Percentiles rank a stretch among this genome's conserved stretches.
These are phyloP conservation scores for Paramecium sexaurelia DNA, from an alignment of 73 alveolate genomes.

Conservation along the genomic window DNA sequence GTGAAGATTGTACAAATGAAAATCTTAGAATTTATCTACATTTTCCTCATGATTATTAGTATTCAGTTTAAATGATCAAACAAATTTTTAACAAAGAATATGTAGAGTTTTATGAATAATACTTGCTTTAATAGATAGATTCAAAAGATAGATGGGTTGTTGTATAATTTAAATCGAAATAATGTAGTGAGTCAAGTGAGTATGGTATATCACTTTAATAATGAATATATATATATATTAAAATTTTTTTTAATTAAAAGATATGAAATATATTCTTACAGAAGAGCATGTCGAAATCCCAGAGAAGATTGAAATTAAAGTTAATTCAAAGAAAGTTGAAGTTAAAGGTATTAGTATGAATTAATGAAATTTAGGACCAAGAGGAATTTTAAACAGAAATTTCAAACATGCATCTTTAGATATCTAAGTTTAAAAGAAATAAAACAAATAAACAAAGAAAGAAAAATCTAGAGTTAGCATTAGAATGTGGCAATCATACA, in stretches of 20 bases:
- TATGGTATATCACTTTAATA: background rate
- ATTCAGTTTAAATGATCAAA: background rate
- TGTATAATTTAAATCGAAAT: background rate
- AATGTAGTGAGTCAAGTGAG: background rate
- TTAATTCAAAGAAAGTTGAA: slow-evolving; percentile 55
- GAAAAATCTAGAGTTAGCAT: slow-evolving; percentile 21
- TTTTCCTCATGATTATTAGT: slow-evolving; percentile 16
- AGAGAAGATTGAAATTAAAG: slow-evolving; percentile 30
- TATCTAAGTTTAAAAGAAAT: slow-evolving; percentile 8
- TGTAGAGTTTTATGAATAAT: background rate
- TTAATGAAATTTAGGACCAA: slow-evolving; percentile 47
- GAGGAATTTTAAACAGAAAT: slow-evolving; percentile 53
- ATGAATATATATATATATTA: background rate
- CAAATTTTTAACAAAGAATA: background rate
- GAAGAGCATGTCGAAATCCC: slow-evolving; percentile 62
- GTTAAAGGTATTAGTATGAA: slow-evolving; percentile 39
- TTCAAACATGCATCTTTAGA: slow-evolving; percentile 54
- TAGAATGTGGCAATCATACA: slow-evolving; percentile 21
- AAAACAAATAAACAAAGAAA: slow-evolving; percentile 16
- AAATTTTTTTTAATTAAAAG: slow-evolving; percentile 26
- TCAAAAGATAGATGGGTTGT: background rate
- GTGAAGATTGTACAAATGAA: slow-evolving; percentile 1
- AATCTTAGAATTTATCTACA: background rate
- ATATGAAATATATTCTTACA: slow-evolving; percentile 66
- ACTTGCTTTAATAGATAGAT: background rate